phyloP scores from a whole-genome alignment of 2,329 filamentous ascomycete species.

The Truncatella angustata region DNA sequence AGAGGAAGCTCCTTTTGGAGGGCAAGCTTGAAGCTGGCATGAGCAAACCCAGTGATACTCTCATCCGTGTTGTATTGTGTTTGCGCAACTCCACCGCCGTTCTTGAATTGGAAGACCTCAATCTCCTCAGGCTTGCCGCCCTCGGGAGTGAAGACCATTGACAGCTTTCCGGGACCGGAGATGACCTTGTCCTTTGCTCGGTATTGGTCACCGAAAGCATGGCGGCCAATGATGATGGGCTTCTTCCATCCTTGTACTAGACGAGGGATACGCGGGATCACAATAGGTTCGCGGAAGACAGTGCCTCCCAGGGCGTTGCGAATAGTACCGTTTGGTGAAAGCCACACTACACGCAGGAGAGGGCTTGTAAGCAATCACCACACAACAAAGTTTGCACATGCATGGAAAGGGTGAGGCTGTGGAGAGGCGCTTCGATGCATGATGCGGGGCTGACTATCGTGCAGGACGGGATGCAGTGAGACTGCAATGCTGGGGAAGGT shows the following conservation, averaged over 20 bases:
- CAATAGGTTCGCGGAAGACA: slow-evolving; percentile 98
- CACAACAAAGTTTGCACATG: not conserved
- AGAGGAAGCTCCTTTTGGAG: slow-evolving; percentile 84
- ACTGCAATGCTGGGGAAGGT: slow-evolving; percentile 12
- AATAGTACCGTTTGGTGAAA: slow-evolving; percentile 92
- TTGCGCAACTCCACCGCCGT: slow-evolving; percentile 83
- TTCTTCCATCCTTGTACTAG: slow-evolving; percentile 97
- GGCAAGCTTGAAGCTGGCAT: slow-evolving; percentile 95
- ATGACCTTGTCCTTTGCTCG: slow-evolving; percentile 90
- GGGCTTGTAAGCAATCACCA: slow-evolving; percentile 10
- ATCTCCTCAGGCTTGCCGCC: slow-evolving; percentile 80
- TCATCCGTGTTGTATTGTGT: slow-evolving; percentile 99
- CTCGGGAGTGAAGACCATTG: slow-evolving; percentile 91
- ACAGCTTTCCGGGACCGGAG: slow-evolving; percentile 79
- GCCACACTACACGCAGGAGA: slow-evolving; percentile 69
- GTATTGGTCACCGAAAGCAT: slow-evolving; percentile 99
- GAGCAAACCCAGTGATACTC: slow-evolving; percentile 90
- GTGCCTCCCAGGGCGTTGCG: slow-evolving; percentile 80
- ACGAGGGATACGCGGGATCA: slow-evolving; percentile 89
- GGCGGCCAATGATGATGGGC: slow-evolving; percentile 97
- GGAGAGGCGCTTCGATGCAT: not conserved
- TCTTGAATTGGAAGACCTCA: slow-evolving; percentile 86
- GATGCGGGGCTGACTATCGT: not conserved
- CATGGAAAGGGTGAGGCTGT: not conserved
- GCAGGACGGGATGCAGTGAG: slow-evolving; percentile 19